These are phyloP conservation scores for Solanum etuberosum DNA, from an alignment of 257 asterid genomes.

Conservation along the genomic window DNA sequence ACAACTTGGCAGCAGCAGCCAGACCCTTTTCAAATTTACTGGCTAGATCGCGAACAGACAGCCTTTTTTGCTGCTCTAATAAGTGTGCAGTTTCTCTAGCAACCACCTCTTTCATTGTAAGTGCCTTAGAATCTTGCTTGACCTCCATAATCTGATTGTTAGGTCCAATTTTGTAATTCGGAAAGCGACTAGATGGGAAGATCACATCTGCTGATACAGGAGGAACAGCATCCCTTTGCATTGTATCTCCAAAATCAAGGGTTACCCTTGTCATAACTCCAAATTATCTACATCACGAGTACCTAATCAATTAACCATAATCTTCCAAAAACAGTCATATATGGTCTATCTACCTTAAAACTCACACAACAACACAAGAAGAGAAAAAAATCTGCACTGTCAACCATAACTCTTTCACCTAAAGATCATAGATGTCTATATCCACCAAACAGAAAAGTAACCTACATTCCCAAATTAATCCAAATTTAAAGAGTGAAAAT, in stretches of 20 bases:
- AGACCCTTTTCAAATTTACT: slow-evolving; percentile 84
- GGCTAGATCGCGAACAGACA: slow-evolving; percentile 86
- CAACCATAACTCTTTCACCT: background rate
- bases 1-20: slow-evolving; percentile 84
- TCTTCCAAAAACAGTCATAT: background rate
- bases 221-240: slow-evolving; percentile 67
- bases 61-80: slow-evolving; percentile 79
- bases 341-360: background rate
- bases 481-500: background rate
- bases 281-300: background rate
- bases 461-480: background rate
- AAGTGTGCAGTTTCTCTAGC: slow-evolving; percentile 66
- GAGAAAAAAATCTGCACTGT: background rate
- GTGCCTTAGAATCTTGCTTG: slow-evolving; percentile 38
- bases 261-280: slow-evolving; percentile 62
- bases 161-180: slow-evolving; percentile 60
- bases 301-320: background rate
- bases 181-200: slow-evolving; percentile 69
- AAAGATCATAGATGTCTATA: background rate
- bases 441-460: background rate
- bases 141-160: slow-evolving; percentile 77
- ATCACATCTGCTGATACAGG: slow-evolving; percentile 81
- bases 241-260: slow-evolving; percentile 63
- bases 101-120: slow-evolving; percentile 64
- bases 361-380: background rate